Evolutionary conservation across 2,329 filamentous ascomycete genomes (phyloP), one percentile per base, ranked within the genome.

Genomic region (Neofusicoccum ribis): DNA sequence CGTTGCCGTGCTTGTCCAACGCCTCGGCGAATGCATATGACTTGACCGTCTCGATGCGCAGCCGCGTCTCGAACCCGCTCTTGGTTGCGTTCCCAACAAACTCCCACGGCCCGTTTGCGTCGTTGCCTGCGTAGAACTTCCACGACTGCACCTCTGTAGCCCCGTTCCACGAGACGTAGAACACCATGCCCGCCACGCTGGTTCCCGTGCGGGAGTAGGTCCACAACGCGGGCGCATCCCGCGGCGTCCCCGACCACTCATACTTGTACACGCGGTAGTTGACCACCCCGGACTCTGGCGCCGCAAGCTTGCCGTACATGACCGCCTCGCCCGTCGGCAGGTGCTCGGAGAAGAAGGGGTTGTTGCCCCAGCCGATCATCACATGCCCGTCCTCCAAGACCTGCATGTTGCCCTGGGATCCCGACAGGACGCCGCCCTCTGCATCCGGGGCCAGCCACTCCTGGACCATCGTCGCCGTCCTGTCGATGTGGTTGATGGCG

Each of bases 261-360:
- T 79, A 82, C 69, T 84, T 85, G 72, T 83, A 83, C 2, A 80
- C 81, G 37, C 85, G 81, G 69, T 88, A 88, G 61, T 82, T 85
- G 69, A 83, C 80, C 2, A 84, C 80, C 3, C 71, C 50, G 73
- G 75, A 60, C 14, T 67, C 51, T 31, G 67, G 65, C 1, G 43
- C 49, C 52, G 69, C 79, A 69, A 86, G 76, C 69, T 84, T 83
- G 5, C 76, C 79, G 66, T 87, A 83, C 77, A 86, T 86, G 17
- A 88, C 75, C 3, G 82, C 72, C 8, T 79, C 73, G 8, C 85
- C 85, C n/a, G 82, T 79, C 1, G 75, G 69, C 0, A 77, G 77
- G 69, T 83, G 70, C 63, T 82, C 80, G 6, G 79, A 80, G n/a
- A 78, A 77, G 50, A 80, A 76, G 1, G 73, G 71, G 36, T 76